Evolutionary conservation across 139 green algal genomes (phyloP).

Genomic region (Volvox africanus): DNA sequence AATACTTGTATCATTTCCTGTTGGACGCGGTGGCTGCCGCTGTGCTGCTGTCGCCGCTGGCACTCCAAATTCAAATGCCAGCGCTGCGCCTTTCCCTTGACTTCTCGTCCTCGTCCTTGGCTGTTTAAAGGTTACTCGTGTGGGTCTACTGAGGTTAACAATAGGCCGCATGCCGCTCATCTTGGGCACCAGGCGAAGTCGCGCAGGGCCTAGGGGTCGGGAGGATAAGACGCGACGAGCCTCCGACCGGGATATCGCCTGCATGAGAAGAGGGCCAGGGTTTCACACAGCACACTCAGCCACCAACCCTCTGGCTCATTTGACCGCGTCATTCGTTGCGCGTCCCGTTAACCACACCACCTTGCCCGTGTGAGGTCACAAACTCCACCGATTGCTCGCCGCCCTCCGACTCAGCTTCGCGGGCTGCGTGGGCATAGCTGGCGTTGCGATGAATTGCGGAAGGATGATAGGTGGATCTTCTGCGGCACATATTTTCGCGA

Average conservation of each 20-base stretch:
- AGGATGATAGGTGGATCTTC: too few species aligned
- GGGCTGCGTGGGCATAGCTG: too few species aligned
- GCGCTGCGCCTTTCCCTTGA: not conserved
- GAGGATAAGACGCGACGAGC: constrained; percentile 62
- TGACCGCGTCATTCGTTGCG: too few species aligned
- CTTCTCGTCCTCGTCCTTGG: not conserved
- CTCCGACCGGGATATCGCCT: constrained; percentile 39
- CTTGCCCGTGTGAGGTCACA: too few species aligned
- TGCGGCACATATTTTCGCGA: too few species aligned
- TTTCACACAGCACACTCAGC: too few species aligned
- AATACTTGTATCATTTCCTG: not conserved
- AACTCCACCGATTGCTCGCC: too few species aligned
- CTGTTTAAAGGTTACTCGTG: constrained; percentile 57
- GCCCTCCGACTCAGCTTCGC: too few species aligned
- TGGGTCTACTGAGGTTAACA: constrained; percentile 74
- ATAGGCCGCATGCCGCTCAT: constrained; percentile 81
- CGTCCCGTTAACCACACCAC: too few species aligned
- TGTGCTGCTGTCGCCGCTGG: not conserved
- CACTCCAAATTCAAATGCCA: not conserved
- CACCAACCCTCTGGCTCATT: too few species aligned
- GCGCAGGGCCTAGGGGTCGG: constrained; percentile 77
- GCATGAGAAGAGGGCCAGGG: not conserved
- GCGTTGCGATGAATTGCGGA: too few species aligned
- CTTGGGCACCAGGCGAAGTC: constrained; percentile 89
- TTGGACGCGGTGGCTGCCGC: not conserved